Conservation (phyloP, 495 filamentous ascomycete genomes). For the Daldinia bambusicola region DNA sequence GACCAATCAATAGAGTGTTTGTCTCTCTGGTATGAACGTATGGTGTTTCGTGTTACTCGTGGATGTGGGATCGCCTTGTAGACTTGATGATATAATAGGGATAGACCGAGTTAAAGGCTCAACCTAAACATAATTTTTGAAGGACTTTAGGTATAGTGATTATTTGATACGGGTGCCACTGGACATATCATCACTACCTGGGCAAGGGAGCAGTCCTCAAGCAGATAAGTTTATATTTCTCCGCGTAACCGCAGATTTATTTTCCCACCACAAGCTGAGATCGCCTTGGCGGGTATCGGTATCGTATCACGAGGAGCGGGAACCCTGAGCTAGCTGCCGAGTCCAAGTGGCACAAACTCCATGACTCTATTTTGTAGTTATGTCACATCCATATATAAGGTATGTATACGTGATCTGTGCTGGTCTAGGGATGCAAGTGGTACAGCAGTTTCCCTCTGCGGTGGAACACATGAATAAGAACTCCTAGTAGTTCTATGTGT, state of each 20-base stretch:
- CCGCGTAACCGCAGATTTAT: background rate
- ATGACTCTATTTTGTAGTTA: background rate
- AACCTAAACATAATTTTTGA: no score
- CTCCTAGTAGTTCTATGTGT: background rate
- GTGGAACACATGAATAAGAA: conserved; percentile 7
- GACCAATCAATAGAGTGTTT: conserved; percentile 1
- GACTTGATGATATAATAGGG: background rate
- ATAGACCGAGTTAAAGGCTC: no score
- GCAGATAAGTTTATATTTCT: no score
- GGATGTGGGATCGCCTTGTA: background rate
- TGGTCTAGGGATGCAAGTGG: conserved; percentile 5
- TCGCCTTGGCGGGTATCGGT: background rate
- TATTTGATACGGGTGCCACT: no score
- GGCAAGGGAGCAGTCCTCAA: no score
- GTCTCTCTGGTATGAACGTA: background rate
- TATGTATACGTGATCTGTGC: background rate
- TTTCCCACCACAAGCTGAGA: background rate
- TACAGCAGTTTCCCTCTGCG: conserved; percentile 20
- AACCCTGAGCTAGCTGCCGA: background rate
- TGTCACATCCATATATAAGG: background rate
- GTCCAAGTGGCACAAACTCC: background rate
- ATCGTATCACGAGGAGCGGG: background rate
- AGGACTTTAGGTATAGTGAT: no score
- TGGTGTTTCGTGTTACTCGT: background rate
- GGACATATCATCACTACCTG: no score